Conservation (phyloP, 495 filamentous ascomycete genomes). For the Sordaria brevicollis region DNA sequence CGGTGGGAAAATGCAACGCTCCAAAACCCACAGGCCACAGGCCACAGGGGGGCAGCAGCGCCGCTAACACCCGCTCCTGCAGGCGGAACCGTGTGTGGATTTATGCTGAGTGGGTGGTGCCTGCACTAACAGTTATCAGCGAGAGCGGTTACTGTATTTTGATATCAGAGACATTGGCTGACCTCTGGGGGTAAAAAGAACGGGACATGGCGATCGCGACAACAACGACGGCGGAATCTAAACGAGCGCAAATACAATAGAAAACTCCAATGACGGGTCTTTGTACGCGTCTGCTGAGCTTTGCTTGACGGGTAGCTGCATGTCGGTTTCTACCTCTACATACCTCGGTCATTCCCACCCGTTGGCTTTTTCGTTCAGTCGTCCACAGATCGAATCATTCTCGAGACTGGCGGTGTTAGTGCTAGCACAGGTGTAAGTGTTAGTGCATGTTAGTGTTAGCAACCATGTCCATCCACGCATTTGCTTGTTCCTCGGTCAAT, state of each 20-base stretch:
- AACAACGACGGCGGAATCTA: background rate
- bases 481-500: background rate
- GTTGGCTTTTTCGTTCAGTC: too few species aligned
- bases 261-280: background rate
- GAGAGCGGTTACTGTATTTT: background rate
- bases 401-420: background rate
- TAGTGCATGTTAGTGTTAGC: background rate
- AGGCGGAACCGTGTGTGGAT: background rate
- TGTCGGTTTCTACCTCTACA: background rate
- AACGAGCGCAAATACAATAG: background rate
- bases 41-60: too few species aligned
- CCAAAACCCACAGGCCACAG: background rate
- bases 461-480: too few species aligned
- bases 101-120: background rate
- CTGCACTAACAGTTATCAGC: background rate
- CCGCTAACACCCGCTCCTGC: background rate
- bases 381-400: background rate
- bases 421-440: background rate
- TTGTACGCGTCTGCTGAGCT: background rate
- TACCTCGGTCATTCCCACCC: background rate
- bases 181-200: too few species aligned
- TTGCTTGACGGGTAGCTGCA: background rate
- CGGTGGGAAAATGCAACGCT: background rate
- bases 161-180: background rate
- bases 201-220: background rate